Conservation (phyloP, 306 rosid genomes). For the Gillenia trifoliata region DNA sequence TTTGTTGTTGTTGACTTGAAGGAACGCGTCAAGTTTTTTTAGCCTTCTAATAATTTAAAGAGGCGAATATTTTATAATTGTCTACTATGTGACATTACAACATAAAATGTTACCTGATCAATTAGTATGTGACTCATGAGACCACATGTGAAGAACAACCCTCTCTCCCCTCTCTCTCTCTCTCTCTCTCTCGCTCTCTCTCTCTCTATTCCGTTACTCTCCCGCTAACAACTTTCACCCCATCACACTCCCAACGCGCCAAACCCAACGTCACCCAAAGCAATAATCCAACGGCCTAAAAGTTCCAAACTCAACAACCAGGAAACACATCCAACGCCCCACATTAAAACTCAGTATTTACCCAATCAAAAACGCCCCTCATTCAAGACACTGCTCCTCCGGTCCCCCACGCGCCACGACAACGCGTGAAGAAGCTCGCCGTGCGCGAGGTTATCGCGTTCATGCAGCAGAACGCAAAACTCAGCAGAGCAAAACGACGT, state of each 20-base stretch:
- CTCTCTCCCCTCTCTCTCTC: conserved; percentile 5
- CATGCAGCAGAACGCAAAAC: neutral
- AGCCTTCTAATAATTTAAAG: too few species aligned
- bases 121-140: too few species aligned
- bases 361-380: neutral
- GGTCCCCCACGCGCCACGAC: neutral
- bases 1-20: too few species aligned
- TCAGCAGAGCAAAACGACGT: too few species aligned
- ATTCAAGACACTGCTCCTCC: neutral
- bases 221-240: neutral
- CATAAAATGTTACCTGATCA: too few species aligned
- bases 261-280: neutral
- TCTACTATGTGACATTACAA: too few species aligned
- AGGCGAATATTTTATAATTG: too few species aligned
- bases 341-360: neutral
- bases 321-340: neutral
- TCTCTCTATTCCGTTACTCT: neutral
- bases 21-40: too few species aligned
- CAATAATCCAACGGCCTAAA: neutral
- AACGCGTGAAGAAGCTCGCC: neutral
- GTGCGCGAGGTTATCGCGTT: neutral
- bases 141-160: too few species aligned
- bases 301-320: neutral
- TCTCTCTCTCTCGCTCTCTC: neutral
- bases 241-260: neutral